Evolutionary conservation across 345 rosid genomes (phyloP).

Genomic region (Carallia pectinifolia): DNA sequence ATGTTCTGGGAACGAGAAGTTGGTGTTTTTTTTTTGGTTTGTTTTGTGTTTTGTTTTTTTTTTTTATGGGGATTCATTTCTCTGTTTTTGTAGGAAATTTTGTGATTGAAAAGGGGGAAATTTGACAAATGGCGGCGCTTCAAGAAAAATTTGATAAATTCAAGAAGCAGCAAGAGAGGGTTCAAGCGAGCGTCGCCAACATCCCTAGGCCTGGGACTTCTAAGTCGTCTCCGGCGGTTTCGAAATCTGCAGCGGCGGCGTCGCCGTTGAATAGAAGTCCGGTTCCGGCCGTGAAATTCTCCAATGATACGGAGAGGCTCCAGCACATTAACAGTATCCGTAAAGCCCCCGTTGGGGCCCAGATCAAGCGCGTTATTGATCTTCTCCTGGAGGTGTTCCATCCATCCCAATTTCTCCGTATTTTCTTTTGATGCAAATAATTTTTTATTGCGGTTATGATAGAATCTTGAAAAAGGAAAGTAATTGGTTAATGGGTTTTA

Average conservation of each 20-base stretch:
- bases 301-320: slow-evolving; percentile 72
- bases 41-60: too few relatives aligned
- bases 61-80: too few relatives aligned
- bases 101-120: too few relatives aligned
- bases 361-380: slow-evolving; percentile 88
- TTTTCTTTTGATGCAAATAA: too few relatives aligned
- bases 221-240: slow-evolving; percentile 30
- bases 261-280: slow-evolving; percentile 42
- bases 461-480: too few relatives aligned
- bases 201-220: slow-evolving; percentile 46
- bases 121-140: slow-evolving; percentile 53
- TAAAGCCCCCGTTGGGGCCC: slow-evolving; percentile 78
- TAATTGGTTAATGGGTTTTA: too few relatives aligned
- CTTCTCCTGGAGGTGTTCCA: slow-evolving; percentile 45
- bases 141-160: slow-evolving; percentile 59
- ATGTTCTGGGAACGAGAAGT: too few relatives aligned
- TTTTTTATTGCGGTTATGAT: too few relatives aligned
- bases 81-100: too few relatives aligned
- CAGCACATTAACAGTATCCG: slow-evolving; percentile 57
- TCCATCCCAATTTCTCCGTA: not conserved
- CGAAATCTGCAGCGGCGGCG: slow-evolving; percentile 25
- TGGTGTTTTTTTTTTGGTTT: too few relatives aligned
- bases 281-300: slow-evolving; percentile 56
- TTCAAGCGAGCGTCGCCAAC: slow-evolving; percentile 60
- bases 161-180: slow-evolving; percentile 75